Conservation (phyloP, 345 rosid species). For the Hibiscus tridactylites region DNA sequence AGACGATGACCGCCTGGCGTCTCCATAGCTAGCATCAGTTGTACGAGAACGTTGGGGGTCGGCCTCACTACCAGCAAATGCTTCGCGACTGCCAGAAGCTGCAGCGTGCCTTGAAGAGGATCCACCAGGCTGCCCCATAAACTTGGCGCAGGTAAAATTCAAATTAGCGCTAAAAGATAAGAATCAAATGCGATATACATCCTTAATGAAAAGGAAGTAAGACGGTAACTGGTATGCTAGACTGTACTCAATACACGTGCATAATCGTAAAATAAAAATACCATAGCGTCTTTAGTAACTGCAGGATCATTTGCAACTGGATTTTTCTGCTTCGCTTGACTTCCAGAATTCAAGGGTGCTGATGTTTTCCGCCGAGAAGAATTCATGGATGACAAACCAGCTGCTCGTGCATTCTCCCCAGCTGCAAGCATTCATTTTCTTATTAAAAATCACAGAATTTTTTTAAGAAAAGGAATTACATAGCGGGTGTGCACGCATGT, state of each 20-base stretch:
- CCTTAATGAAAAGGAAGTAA: neutral
- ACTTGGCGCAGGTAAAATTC: conserved; percentile 4
- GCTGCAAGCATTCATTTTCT: conserved; percentile 29
- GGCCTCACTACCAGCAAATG: conserved; percentile 43
- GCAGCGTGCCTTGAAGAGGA: conserved; percentile 43
- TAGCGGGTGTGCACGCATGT: neutral
- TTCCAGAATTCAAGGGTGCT: conserved; percentile 53
- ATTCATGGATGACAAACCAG: conserved; percentile 49
- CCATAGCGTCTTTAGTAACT: conserved; percentile 46
- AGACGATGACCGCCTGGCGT: conserved; percentile 49
- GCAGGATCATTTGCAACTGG: conserved; percentile 47
- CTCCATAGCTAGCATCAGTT: conserved; percentile 50
- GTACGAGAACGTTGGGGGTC: conserved; percentile 52
- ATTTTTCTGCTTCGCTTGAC: conserved; percentile 58
- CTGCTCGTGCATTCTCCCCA: conserved; percentile 45
- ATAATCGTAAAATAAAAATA: conserved; percentile 18
- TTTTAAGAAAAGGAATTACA: neutral
- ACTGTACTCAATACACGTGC: neutral
- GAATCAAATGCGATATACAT: neutral
- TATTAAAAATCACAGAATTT: neutral
- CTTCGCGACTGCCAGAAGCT: conserved; percentile 56
- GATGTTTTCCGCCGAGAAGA: conserved; percentile 64
- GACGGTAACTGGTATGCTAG: neutral
- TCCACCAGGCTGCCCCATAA: conserved; percentile 60
- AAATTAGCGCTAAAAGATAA: conserved; percentile 4